Evolutionary conservation across 1,284 basidiomycete species (phyloP), one percentile per base, ranked within the genome.

Genomic region (Erythrobasidium hasegawianum): DNA sequence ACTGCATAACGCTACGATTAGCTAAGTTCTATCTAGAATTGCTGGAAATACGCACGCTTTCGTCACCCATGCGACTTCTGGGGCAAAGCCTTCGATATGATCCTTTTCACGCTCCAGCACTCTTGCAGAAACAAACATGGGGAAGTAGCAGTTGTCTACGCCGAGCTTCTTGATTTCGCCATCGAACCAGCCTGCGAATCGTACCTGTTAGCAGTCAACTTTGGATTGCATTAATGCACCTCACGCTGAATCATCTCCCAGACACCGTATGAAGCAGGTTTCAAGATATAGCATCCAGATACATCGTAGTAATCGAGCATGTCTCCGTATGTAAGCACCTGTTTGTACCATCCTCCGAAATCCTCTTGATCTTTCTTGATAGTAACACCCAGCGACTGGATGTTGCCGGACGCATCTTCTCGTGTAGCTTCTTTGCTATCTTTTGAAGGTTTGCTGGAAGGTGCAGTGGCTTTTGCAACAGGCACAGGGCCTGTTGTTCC

Each of bases 231-330:
- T n/a, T n/a, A n/a, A n/a, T n/a, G n/a, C n/a, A n/a, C n/a, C 81
- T 29, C 72, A 90, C 89, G 83, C 81, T 96, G 92, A 71, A 99
- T 97, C 67, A 83, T 83, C 77, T 97, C 91, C 96, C 96, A 98
- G 76, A 98, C 93, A 74, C 85, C 87, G 80, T 91, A 98, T 7
- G 92, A 95, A 88, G 91, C 93, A 0, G 96, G 96, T 77, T 93
- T 94, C 70, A 98, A 86, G 75, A 98, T 97, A 80, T 98, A 98
- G 78, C 95, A 99, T 24, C 95, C 96, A 70, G 90, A 94, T 74
- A 99, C 93, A 78, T 87, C 94, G 80, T 98, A 98, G 81, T 98
- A 98, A 76, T 98, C 96, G 64, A 99, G 81, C 95, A 99, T 97
- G 75, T 99, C 94, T 24, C 93, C 90, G 81, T 98, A 97, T 78